Conservation (phyloP, 441 rosid genomes). For the Breynia disticha region DNA sequence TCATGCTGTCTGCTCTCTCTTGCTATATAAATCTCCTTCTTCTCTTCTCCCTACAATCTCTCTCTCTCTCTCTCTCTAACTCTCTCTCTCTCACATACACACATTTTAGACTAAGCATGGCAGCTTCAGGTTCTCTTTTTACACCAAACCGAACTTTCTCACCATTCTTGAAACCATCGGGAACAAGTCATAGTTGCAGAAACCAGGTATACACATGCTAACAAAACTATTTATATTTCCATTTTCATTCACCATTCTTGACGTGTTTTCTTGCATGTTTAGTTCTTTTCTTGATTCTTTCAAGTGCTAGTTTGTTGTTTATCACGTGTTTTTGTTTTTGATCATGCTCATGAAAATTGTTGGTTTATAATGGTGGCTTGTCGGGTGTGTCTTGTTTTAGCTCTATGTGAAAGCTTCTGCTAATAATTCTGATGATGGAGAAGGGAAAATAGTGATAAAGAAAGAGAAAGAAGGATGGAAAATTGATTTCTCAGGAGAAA, state of each 20-base stretch:
- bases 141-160: constrained; percentile 11
- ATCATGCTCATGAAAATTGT: neutral
- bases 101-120: constrained; percentile 22
- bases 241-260: neutral
- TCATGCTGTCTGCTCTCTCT: no score
- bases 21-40: neutral
- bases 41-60: neutral
- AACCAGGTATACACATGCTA: constrained; percentile 25
- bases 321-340: neutral
- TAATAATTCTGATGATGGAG: constrained; percentile 21
- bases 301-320: neutral
- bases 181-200: constrained; percentile 12
- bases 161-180: constrained; percentile 19
- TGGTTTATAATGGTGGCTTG: neutral
- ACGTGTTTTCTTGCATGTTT: neutral
- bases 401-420: constrained; percentile 32
- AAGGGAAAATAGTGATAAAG: constrained; percentile 18
- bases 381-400: constrained; percentile 22
- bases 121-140: constrained; percentile 22
- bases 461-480: constrained; percentile 35
- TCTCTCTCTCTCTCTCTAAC: constrained; percentile 3
- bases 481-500: constrained; percentile 37
- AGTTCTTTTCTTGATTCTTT: neutral
- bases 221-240: neutral
- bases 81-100: neutral